Base-by-base conservation (phyloP, 257 asterid genomes). In the Nicotiana obtusifolia region DNA sequence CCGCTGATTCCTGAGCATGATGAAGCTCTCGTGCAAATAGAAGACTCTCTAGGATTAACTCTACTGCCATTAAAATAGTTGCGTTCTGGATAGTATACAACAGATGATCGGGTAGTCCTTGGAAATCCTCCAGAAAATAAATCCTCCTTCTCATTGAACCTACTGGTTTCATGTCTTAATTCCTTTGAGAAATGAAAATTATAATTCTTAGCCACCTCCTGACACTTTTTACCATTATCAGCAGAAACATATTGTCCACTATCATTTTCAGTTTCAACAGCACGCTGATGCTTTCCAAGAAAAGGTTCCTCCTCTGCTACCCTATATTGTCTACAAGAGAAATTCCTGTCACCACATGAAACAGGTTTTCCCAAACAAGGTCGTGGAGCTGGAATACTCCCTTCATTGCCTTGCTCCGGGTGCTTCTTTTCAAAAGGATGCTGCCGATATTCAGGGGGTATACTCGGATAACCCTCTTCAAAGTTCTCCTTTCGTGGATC, bases 331-430 rank as follows among this genome's bases (percentile, higher is more conserved):
- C 64, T 82, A 83, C 64, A 30, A 84, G 13, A 76, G 15, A 75
- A 66, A 57, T 80, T 84, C 56, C 56, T 20, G 47, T 35, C 75
- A 77, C 61, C 62, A 62, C 26, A 28, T 56, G 73, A 61, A 66
- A 54, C 76, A 69, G 24, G 60, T 22, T 80, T 64, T 24, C 84
- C 66, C 19, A 56, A 77, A 80, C 81, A 80, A 31, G 90, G 80
- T 41, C 82, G 88, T 19, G 77, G 75, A 64, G 65, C 16, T 35
- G 85, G 77, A 76, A 64, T 64, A 64, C 71, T 28, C 71, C 71
- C 71, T 64, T 64, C 44, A 14, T 30, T 64, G 44, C 44, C 91
- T 33, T 83, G 84, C 82, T 81, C 89, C 78, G 26, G 79, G 26
- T 66, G 65, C 28, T 33, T 28, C 3, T 64, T 28, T 15, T 26